These are phyloP conservation scores for Globisporangium alternatum DNA, from an alignment of 352 stramenopile genomes.

Conservation along the genomic window DNA sequence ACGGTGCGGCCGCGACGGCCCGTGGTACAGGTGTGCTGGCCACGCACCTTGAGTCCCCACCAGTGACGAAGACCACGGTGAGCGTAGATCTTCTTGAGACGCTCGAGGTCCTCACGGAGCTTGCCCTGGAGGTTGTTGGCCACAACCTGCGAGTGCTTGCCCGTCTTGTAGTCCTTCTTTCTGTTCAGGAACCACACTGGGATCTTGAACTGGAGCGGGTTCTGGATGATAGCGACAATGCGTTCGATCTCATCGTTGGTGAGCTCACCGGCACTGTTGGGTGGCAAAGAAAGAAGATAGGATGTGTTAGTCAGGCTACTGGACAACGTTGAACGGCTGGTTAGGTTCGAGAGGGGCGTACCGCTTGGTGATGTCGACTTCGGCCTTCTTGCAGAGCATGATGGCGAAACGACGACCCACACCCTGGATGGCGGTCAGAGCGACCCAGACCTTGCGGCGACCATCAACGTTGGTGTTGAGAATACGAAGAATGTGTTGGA, in stretches of 20 bases:
- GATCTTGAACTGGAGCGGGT: constrained; percentile 99
- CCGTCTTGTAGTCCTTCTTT: constrained; percentile 99
- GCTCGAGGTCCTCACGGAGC: constrained; percentile 98
- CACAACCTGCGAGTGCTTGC: constrained; percentile 98
- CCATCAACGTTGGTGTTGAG: constrained; percentile 99
- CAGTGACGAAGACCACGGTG: constrained; percentile 99
- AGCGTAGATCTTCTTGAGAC: constrained; percentile 99
- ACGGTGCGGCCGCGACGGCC: constrained; percentile 90
- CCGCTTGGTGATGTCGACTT: constrained; percentile 99
- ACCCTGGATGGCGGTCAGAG: constrained; percentile 84
- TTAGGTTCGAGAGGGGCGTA: constrained; percentile 13
- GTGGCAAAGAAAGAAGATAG: background rate
- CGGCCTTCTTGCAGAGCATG: constrained; percentile 99
- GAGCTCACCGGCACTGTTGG: constrained; percentile 92
- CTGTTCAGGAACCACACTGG: constrained; percentile 99
- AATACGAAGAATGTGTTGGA: constrained; percentile 99
- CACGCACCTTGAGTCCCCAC: constrained; percentile 99
- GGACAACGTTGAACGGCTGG: background rate
- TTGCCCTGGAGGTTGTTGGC: constrained; percentile 98
- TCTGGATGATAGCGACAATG: constrained; percentile 99
- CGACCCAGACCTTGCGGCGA: constrained; percentile 92
- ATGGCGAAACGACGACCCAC: constrained; percentile 83
- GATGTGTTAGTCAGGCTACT: background rate
- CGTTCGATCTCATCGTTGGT: constrained; percentile 99
- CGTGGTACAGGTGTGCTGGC: constrained; percentile 99